Evolutionary conservation across 352 stramenopile genomes (phyloP).

Genomic region (Phytopythium mirpurense): DNA sequence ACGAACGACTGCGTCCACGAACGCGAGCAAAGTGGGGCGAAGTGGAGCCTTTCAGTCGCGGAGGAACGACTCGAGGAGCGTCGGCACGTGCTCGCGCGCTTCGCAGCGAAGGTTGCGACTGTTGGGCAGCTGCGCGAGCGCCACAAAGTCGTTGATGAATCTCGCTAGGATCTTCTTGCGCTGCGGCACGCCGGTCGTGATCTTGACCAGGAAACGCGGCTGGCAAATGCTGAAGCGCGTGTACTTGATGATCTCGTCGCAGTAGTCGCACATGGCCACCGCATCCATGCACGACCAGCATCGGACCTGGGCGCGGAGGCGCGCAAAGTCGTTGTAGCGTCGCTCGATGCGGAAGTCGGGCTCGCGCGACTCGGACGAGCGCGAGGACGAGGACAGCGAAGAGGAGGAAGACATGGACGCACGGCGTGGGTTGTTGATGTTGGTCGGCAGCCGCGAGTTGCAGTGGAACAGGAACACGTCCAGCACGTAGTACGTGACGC

Average conservation of each 20-base stretch:
- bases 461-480: conserved; percentile 50
- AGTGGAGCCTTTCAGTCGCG: conserved; percentile 19
- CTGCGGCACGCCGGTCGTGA: conserved; percentile 27
- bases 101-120: conserved; percentile 34
- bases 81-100: conserved; percentile 33
- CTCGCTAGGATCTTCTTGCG: conserved; percentile 45
- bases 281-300: conserved; percentile 36
- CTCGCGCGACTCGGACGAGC: conserved; percentile 8
- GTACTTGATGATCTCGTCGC: conserved; percentile 49
- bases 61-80: conserved; percentile 41
- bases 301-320: conserved; percentile 38
- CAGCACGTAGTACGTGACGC: conserved; percentile 49
- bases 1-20: not conserved
- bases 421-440: conserved; percentile 35
- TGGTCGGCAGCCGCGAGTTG: conserved; percentile 39
- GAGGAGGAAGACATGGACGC: conserved; percentile 5
- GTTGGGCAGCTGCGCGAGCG: conserved; percentile 35
- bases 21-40: not conserved
- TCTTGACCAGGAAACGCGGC: conserved; percentile 35
- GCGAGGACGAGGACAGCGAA: not conserved
- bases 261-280: conserved; percentile 52
- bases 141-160: conserved; percentile 47
- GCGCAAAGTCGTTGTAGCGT: conserved; percentile 61
- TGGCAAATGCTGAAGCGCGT: conserved; percentile 46
- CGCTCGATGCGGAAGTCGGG: conserved; percentile 51